Evolutionary conservation across 1,284 basidiomycete species (phyloP), one percentile per base, ranked within the genome.

Genomic region (Ceraceosorus bombacis): DNA sequence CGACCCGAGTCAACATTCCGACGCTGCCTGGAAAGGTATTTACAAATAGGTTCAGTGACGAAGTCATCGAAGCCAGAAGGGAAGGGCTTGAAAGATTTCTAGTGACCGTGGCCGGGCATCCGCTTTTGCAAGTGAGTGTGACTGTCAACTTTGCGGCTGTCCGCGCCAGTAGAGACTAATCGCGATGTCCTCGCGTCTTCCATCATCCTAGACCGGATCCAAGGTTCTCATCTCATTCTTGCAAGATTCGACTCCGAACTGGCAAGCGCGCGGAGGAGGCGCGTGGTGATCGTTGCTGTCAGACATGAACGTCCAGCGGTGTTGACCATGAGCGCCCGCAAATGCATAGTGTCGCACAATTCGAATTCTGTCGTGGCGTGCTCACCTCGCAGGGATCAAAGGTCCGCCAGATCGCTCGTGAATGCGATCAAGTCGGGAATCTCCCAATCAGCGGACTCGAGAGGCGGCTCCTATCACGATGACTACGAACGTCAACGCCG

Each of bases 51-150:
- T 98, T 98, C 81, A 93, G 91, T 12, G 94, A 97, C 74, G 94
- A 98, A 78, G 89, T 97, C 51, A 97, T 98, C 63, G 94, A 97
- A 79, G 82, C 83, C 59, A 82, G 94, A 62, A 82, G 93, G 62
- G 93, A 97, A 75, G 94, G 95, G 0, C 81, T 98, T 41, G 94
- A 98, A 81, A 82, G 94, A 49, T 98, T 98, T 81, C 79, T 98
- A 72, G 91, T 89, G 73, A 87, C 97, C 66, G 95, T 98, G 50
- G 94, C 94, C 0, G 95, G 94, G 0, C 95, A 98, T 79, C 94
- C 94, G 1, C 81, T 98, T 61, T 81, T 98, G 27, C 94, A 98
- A 84, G 90, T 89, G 66, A 62, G 83, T 46, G 43, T 10, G 43
- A 10, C 15, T 2, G 10, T 46, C 10, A 10, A 46, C 15, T 15